Base-by-base conservation (phyloP, 768 basidiomycete species). In the Chalciporus chontae region DNA sequence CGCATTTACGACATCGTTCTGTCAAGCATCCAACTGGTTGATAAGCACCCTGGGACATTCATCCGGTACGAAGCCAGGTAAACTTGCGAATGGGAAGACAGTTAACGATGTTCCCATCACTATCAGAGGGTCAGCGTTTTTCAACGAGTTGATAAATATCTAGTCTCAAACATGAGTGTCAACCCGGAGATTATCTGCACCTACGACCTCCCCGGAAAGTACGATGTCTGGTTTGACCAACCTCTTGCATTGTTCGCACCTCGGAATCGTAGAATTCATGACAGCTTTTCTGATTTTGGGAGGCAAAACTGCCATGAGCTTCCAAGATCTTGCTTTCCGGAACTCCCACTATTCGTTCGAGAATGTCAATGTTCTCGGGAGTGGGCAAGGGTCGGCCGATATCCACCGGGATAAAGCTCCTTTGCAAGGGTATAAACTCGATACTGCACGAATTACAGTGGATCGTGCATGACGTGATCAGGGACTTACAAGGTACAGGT, bases 231-330 rank as follows among this genome's bases (percentile, higher is more conserved):
- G 92, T 67, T 94, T 93, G 13, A 94, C 84, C 34, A 90, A 72
- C 0, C 90, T 90, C 1, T 71, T 72, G 55, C 92, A 93, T 15
- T 59, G 48, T 27, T 73, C 62, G 63, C 95, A 97, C 40, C 70
- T 75, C 6, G 93, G 83, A 42, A 67, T 56, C 52, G 79, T 66
- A 32, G 83, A 83, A n/a, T 70, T 65, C 48, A 76, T 66, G 26
- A 95, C 78, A 6, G 77, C 73, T 15, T 72, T 66, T 62, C 4
- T 21, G 21, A 21, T 21, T 78, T 47, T 95, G 89, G 1, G 75
- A 70, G 0, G 95, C 95, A 58, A 98, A 99, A 56, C 90, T 94
- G 3, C 95, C 96, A 61, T 98, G 96, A 0, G 96, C 96, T 70
- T 98, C 95, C 43, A 98, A 76, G 52, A 98, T 84, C 64, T 83